Base-by-base conservation (phyloP, 768 basidiomycete genomes). In the Tylopilus balloui region DNA sequence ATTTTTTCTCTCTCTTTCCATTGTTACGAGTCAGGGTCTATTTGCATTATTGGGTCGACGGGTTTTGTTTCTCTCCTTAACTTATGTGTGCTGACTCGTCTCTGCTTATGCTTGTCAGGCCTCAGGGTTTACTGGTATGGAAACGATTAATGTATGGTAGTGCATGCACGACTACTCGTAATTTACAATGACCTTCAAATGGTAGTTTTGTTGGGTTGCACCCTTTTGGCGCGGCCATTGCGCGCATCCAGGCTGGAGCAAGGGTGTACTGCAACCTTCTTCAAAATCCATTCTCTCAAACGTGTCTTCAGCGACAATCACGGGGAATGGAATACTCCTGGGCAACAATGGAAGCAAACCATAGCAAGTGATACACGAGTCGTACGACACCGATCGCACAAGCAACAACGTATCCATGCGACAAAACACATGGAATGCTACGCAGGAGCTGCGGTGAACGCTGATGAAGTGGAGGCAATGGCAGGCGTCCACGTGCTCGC, bases 81-180 rank as follows among this genome's bases (percentile, higher is more conserved):
- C n/a, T 56, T 66, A 66, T 62, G 21, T 49, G 29, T 17, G 24
- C 36, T 54, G 55, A 50, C 50, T 50, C n/a, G 48, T 25, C 45
- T 51, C n/a, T 56, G 50, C 46, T 45, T 51, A 47, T 31, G 17
- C 44, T 46, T 42, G 48, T 45, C 41, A n/a, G n/a, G n/a, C n/a
- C n/a, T n/a, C n/a, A 36, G 19, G 35, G 42, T 48, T 34, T 63
- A 66, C 47, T 61, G 28, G 50, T 64, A 65, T 52, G 52, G 48
- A 56, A 47, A 52, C 32, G 23, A 35, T 48, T 64, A 58, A 62
- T 65, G 60, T 65, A 65, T 62, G 49, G 50, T 64, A 56, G 31
- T 47, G 34, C 53, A 57, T 40, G 34, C 51, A 45, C 41, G 32
- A 37, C 45, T 54, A 56, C 44, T 48, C 42, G 53, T 58, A 67